These are phyloP conservation scores for Corylus avellana DNA, from an alignment of 306 rosid species.

Conservation along the genomic window DNA sequence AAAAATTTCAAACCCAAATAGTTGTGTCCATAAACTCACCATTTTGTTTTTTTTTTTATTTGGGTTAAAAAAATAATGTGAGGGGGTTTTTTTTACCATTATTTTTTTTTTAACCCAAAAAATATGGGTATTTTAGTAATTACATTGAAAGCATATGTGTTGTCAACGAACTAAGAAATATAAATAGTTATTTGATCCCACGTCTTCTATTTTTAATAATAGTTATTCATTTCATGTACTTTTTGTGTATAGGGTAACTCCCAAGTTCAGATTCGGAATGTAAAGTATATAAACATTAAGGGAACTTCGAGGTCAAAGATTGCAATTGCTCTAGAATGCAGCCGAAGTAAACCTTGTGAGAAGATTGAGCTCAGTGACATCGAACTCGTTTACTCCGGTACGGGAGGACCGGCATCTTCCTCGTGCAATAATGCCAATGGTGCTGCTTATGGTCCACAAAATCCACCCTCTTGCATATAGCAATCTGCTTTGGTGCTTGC, in stretches of 20 bases:
- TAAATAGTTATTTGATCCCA: too few relatives aligned
- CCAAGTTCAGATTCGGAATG: slow-evolving; percentile 24
- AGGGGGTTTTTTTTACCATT: too few relatives aligned
- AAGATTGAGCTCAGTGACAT: slow-evolving; percentile 19
- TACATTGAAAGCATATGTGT: too few relatives aligned
- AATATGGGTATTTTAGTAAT: too few relatives aligned
- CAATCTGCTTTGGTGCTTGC: too few relatives aligned
- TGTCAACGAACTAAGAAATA: too few relatives aligned
- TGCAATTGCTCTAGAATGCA: slow-evolving; percentile 23
- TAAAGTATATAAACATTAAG: slow-evolving; percentile 20
- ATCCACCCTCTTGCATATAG: slow-evolving; percentile 15
- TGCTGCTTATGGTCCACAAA: slow-evolving; percentile 9
- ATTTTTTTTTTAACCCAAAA: too few relatives aligned
- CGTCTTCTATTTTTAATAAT: too few relatives aligned
- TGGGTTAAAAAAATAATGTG: too few relatives aligned
- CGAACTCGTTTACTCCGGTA: neutral
- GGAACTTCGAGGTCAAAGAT: slow-evolving; percentile 29
- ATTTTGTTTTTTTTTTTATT: too few relatives aligned
- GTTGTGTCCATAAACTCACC: too few relatives aligned
- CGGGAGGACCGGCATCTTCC: slow-evolving; percentile 6
- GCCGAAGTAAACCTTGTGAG: slow-evolving; percentile 29
- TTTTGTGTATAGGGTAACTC: slow-evolving; percentile 10
- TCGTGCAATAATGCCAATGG: slow-evolving; percentile 24
- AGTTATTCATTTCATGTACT: neutral
- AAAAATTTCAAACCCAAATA: too few relatives aligned